Percentiles rank a stretch among this genome's conserved stretches.
Conservation (phyloP, 768 basidiomycete genomes). For the Termitomyces sp. region DNA sequence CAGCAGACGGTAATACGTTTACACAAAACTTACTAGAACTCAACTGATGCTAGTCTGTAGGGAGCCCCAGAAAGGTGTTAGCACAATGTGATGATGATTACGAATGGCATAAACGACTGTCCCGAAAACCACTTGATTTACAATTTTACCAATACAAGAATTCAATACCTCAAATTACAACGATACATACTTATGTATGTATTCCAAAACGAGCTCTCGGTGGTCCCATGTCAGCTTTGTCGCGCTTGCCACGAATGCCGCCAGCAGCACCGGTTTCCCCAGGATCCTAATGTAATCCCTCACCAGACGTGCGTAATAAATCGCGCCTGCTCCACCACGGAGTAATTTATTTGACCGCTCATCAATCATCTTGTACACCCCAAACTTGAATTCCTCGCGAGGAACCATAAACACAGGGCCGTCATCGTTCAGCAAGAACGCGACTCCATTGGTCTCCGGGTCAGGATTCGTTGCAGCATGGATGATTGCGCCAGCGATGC, state of each 20-base stretch:
- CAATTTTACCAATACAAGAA: not conserved
- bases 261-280: conserved; percentile 21
- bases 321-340: conserved; percentile 20
- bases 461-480: conserved; percentile 45
- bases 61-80: conserved; percentile 21
- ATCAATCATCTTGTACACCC: conserved; percentile 52
- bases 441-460: conserved; percentile 38
- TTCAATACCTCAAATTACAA: not conserved
- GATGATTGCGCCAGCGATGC: conserved; percentile 51
- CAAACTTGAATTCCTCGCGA: conserved; percentile 43
- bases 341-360: conserved; percentile 31
- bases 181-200: conserved; percentile 9
- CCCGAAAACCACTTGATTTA: not conserved
- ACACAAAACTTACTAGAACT: not conserved
- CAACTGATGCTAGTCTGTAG: conserved; percentile 5
- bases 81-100: conserved; percentile 4
- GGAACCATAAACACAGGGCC: conserved; percentile 45
- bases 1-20: conserved; percentile 54
- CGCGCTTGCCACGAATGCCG: conserved; percentile 16
- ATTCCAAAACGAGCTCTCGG: conserved; percentile 13
- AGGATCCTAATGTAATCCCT: conserved; percentile 26
- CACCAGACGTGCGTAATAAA: conserved; percentile 23
- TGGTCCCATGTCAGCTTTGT: conserved; percentile 28
- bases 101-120: not conserved
- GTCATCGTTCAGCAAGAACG: conserved; percentile 46